phyloP scores from a whole-genome alignment of 139 green algal genomes.

The Asterochloris sp. region DNA sequence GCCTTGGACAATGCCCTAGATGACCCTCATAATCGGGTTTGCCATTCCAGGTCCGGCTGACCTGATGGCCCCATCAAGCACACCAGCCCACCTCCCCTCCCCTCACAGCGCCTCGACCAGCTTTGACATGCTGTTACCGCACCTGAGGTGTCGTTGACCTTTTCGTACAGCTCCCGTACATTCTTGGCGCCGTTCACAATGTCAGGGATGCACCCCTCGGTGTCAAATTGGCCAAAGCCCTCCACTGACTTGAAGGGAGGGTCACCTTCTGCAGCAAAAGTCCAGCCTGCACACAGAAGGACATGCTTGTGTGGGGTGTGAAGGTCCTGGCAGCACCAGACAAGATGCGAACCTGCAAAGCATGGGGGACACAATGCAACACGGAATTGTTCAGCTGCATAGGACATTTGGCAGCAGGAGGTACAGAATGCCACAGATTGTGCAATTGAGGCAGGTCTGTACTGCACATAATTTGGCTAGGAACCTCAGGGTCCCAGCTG shows the following conservation, averaged over 20 bases:
- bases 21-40: no score
- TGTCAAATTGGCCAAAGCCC: slow-evolving; percentile 61
- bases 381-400: background rate
- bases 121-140: background rate
- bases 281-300: background rate
- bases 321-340: background rate
- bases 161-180: slow-evolving; percentile 84
- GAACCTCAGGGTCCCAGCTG: no score
- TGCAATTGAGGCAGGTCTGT: background rate
- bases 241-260: background rate
- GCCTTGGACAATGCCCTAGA: no score
- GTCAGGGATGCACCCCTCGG: slow-evolving; percentile 73
- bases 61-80: no score
- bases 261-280: no score
- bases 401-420: background rate
- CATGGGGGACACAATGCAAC: background rate
- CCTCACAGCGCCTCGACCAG: no score
- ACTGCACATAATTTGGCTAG: background rate
- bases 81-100: no score
- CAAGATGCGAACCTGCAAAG: background rate
- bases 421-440: background rate
- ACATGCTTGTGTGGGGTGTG: background rate
- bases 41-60: no score
- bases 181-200: slow-evolving; percentile 61
- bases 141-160: slow-evolving; percentile 59